Conservation (phyloP, 306 rosid genomes). For the Malus orientalis region DNA sequence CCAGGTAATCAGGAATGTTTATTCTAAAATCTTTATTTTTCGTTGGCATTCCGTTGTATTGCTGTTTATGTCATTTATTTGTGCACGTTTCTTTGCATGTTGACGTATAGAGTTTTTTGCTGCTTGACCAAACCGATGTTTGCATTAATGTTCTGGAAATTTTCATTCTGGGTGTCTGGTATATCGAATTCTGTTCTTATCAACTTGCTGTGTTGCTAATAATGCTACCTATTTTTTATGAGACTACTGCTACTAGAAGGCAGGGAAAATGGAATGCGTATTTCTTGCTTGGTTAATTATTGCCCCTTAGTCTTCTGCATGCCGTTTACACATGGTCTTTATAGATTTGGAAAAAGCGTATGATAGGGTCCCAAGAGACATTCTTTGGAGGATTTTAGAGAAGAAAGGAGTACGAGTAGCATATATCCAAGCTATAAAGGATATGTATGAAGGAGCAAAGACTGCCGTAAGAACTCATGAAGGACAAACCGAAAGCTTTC, state of each 20-base stretch:
- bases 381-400: too few relatives aligned
- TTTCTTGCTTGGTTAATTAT: not conserved
- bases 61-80: not conserved
- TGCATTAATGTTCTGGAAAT: not conserved
- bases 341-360: too few relatives aligned
- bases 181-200: not conserved
- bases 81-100: not conserved
- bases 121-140: not conserved
- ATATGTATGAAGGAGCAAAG: too few relatives aligned
- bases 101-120: not conserved
- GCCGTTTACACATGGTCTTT: too few relatives aligned
- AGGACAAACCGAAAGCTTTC: too few relatives aligned
- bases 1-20: conserved; percentile 45
- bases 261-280: not conserved
- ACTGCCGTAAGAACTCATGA: too few relatives aligned
- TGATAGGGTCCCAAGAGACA: too few relatives aligned
- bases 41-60: not conserved
- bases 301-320: not conserved
- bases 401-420: too few relatives aligned
- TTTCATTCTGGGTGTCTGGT: not conserved
- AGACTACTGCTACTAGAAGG: not conserved
- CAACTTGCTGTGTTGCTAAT: not conserved
- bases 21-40: not conserved
- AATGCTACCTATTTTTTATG: not conserved
- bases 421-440: too few relatives aligned